A percentile compares a stretch with the other conserved stretches of the same genome.
Conservation (phyloP, 2,329 filamentous ascomycete species). For the Sarocladiaceae sp. region DNA sequence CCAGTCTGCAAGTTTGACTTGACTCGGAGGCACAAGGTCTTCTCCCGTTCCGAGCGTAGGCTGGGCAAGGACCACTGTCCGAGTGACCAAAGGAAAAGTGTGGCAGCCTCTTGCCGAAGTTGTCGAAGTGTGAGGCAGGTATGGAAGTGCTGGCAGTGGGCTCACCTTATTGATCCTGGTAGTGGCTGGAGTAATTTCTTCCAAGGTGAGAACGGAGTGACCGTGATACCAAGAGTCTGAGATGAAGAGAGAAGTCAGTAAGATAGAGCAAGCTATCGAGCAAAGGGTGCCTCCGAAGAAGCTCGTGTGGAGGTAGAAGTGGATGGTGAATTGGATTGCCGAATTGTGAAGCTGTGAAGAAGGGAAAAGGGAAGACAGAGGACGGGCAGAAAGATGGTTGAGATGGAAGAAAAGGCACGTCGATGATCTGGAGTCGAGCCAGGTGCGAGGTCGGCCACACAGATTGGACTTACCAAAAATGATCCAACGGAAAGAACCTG, state of each 20-base stretch:
- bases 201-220: slow-evolving; percentile 28
- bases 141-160: not conserved
- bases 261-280: slow-evolving; percentile 57
- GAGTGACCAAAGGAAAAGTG: too few relatives aligned
- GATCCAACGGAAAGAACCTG: slow-evolving; percentile 12
- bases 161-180: not conserved
- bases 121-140: not conserved
- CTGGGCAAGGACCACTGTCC: too few relatives aligned
- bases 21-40: too few relatives aligned
- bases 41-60: too few relatives aligned
- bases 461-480: slow-evolving; percentile 13
- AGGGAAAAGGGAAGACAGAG: slow-evolving; percentile 22
- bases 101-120: too few relatives aligned
- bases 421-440: slow-evolving; percentile 1
- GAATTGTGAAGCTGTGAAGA: slow-evolving; percentile 43
- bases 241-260: slow-evolving; percentile 55
- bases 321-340: not conserved
- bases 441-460: not conserved
- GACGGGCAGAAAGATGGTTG: slow-evolving; percentile 1
- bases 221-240: slow-evolving; percentile 46
- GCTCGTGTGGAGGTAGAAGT: slow-evolving; percentile 1
- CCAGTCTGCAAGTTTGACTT: not conserved
- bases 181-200: slow-evolving; percentile 8
- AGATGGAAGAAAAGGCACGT: slow-evolving; percentile 9
- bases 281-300: slow-evolving; percentile 43